Percentiles rank a stretch among this genome's conserved stretches.
These are phyloP conservation scores for Sarcocystis neurona DNA, from an alignment of 169 alveolate species.

Conservation along the genomic window DNA sequence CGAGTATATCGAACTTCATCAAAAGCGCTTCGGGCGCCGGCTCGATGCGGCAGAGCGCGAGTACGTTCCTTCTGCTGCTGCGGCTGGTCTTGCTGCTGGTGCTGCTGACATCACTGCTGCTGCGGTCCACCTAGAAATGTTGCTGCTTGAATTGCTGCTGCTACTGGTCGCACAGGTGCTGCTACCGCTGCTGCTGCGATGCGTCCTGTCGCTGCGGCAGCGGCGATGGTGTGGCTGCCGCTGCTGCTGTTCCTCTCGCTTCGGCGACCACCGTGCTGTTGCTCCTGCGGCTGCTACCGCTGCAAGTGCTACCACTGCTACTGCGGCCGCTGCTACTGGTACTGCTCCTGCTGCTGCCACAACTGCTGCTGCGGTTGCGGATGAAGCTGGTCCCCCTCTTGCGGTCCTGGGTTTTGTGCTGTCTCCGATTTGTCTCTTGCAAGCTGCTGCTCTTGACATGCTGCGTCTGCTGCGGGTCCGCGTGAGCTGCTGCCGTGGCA, in stretches of 20 bases:
- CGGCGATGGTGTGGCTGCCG: too few species aligned
- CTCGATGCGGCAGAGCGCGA: conserved; percentile 91
- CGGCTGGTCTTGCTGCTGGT: background rate
- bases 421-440: background rate
- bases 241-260: background rate
- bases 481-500: background rate
- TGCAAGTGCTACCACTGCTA: too few species aligned
- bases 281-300: too few species aligned
- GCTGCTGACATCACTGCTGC: background rate
- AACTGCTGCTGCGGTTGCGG: too few species aligned
- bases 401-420: background rate
- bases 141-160: background rate
- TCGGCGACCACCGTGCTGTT: too few species aligned
- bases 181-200: too few species aligned
- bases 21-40: conserved; percentile 94
- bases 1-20: conserved; percentile 95
- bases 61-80: conserved; percentile 44
- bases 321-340: too few species aligned
- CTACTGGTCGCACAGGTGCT: too few species aligned
- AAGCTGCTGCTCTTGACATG: background rate
- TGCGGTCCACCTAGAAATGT: background rate
- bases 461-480: background rate
- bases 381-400: background rate
- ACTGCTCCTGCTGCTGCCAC: too few species aligned
- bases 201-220: too few species aligned